These are phyloP conservation scores for Beta macrorhiza DNA, from an alignment of 179 eudicot genomes.

Conservation along the genomic window DNA sequence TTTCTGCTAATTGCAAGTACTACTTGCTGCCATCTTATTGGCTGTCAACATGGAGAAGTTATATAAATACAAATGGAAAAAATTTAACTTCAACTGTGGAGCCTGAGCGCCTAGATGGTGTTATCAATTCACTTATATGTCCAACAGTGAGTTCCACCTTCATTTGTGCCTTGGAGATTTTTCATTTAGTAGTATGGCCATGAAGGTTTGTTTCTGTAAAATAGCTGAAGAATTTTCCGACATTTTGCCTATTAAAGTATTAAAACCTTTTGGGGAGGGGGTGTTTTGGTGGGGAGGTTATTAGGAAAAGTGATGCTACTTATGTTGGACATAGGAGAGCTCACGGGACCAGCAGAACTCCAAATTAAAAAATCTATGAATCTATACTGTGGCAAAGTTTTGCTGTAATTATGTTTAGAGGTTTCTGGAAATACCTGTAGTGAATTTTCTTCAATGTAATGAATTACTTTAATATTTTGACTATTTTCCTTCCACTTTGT, in stretches of 20 bases:
- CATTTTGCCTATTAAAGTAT: not conserved
- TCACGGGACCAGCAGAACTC: slow-evolving; percentile 3
- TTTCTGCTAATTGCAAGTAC: slow-evolving; percentile 55
- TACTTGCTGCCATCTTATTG: slow-evolving; percentile 85
- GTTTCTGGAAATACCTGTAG: not conserved
- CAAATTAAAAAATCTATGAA: not conserved
- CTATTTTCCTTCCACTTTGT: slow-evolving; percentile 13
- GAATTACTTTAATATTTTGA: slow-evolving; percentile 15
- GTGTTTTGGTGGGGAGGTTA: not conserved
- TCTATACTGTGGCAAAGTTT: not conserved
- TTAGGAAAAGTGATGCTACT: not conserved
- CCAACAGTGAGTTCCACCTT: slow-evolving; percentile 16
- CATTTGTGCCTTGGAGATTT: not conserved
- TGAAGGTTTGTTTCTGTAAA: not conserved
- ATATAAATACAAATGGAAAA: slow-evolving; percentile 67
- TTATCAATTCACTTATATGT: slow-evolving; percentile 60
- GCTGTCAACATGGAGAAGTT: slow-evolving; percentile 86
- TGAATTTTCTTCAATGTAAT: not conserved
- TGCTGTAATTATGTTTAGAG: not conserved
- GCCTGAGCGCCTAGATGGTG: slow-evolving; percentile 59
- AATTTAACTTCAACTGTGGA: slow-evolving; percentile 49
- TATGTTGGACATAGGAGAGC: not conserved
- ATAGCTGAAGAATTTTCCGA: not conserved
- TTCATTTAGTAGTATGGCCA: not conserved
- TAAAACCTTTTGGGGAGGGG: not conserved